Evolutionary conservation across 176 grass and related monocot genomes (phyloP).

Genomic region (Urochloa ruziziensis): DNA sequence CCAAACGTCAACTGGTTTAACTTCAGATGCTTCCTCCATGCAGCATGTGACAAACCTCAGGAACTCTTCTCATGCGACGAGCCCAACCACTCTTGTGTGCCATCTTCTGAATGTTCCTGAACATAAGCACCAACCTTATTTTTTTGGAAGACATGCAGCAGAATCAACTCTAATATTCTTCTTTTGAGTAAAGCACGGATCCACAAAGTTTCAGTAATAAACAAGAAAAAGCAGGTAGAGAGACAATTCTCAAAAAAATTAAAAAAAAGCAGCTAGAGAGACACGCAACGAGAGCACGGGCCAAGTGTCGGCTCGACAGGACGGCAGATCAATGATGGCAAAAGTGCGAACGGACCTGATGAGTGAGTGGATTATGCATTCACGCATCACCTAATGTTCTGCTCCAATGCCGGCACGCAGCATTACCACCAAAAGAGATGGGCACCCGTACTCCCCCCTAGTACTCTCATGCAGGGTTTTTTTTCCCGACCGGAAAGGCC

Average conservation of each 20-base stretch:
- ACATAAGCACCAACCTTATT: background rate
- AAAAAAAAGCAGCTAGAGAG: background rate
- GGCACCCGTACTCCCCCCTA: background rate
- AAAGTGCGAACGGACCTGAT: background rate
- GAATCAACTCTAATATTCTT: too few species aligned
- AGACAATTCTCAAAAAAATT: too few species aligned
- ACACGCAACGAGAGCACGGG: background rate
- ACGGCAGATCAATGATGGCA: background rate
- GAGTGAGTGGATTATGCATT: background rate
- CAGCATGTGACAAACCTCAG: background rate
- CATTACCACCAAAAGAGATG: background rate
- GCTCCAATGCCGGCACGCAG: conserved; percentile 5
- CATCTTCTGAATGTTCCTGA: background rate
- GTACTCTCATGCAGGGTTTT: too few species aligned
- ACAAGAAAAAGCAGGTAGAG: background rate
- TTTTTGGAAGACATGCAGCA: too few species aligned
- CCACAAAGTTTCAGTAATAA: background rate
- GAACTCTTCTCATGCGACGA: too few species aligned
- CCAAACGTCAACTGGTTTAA: background rate
- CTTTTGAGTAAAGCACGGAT: too few species aligned
- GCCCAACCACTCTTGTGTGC: background rate
- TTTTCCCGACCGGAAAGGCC: too few species aligned
- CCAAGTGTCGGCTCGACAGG: background rate
- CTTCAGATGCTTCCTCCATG: background rate
- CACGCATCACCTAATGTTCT: background rate